phyloP scores from a whole-genome alignment of 2,329 filamentous ascomycete genomes.

The Stylonectria norvegica region DNA sequence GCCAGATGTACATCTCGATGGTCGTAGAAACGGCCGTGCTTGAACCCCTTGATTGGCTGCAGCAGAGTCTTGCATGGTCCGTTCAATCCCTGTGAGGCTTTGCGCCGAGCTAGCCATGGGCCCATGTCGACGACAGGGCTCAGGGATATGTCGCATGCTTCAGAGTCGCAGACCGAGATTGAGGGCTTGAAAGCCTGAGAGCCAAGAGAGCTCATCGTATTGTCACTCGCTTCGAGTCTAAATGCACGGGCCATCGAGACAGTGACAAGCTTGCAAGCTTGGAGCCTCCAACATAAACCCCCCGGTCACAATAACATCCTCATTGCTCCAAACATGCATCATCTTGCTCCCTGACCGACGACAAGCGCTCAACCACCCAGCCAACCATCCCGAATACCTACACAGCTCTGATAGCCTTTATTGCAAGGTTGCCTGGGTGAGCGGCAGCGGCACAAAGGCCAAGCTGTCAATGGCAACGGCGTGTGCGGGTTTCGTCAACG shows the following conservation, averaged over 20 bases:
- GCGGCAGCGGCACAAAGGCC: too few relatives aligned
- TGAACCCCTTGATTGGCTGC: slow-evolving; percentile 12
- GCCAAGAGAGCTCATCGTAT: slow-evolving; percentile 4
- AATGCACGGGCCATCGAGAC: neutral
- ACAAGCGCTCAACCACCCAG: neutral
- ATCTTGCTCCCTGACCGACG: neutral
- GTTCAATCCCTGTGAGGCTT: slow-evolving; percentile 15
- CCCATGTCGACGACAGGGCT: slow-evolving; percentile 13
- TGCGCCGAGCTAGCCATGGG: slow-evolving; percentile 14
- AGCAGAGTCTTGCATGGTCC: slow-evolving; percentile 9
- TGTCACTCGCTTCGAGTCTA: slow-evolving; percentile 2
- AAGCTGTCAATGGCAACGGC: too few relatives aligned
- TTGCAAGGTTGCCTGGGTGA: too few relatives aligned
- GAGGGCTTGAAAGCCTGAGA: slow-evolving; percentile 10
- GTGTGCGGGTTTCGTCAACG: too few relatives aligned
- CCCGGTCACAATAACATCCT: too few relatives aligned
- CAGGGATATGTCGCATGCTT: slow-evolving; percentile 8
- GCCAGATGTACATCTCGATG: slow-evolving; percentile 14
- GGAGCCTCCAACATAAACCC: too few relatives aligned
- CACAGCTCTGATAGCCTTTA: neutral
- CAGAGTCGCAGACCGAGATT: slow-evolving; percentile 21
- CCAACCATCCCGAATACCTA: neutral
- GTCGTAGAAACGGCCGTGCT: slow-evolving; percentile 15
- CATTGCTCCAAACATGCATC: too few relatives aligned
- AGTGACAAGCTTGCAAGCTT: neutral